phyloP scores from a whole-genome alignment of 352 stramenopile species.

The Phytophthora foliorum region DNA sequence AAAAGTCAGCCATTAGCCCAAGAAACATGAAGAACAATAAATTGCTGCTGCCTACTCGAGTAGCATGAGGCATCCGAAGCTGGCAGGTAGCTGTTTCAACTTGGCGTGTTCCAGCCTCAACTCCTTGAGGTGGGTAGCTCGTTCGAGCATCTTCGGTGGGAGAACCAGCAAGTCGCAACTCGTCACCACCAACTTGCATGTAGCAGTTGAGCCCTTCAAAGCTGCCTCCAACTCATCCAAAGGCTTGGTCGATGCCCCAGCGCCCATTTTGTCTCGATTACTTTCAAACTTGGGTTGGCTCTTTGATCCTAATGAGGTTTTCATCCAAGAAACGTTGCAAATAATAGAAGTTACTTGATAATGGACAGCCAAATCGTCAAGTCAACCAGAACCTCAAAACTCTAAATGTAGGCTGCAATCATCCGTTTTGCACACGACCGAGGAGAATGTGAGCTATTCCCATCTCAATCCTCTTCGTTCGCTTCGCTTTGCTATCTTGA shows the following conservation, averaged over 20 bases:
- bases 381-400: no score
- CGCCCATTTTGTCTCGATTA: constrained; percentile 31
- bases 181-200: constrained; percentile 37
- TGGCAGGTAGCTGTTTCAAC: constrained; percentile 50
- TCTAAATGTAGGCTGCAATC: no score
- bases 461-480: background rate
- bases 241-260: constrained; percentile 46
- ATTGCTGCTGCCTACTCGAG: constrained; percentile 49
- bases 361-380: no score
- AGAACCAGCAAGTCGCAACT: constrained; percentile 54
- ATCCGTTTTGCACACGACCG: no score
- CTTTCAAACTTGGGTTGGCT: no score
- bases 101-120: constrained; percentile 46
- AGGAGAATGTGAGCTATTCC: constrained; percentile 6
- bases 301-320: no score
- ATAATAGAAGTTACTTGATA: no score
- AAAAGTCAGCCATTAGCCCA: background rate
- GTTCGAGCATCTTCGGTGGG: constrained; percentile 50
- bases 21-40: background rate
- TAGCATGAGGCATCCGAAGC: constrained; percentile 58
- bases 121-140: constrained; percentile 54
- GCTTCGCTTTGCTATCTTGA: background rate
- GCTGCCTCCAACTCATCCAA: constrained; percentile 54
- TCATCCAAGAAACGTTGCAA: no score
- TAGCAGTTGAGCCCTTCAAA: constrained; percentile 17